Conservation (phyloP, 2,329 filamentous ascomycete species). For the Stylonectria norvegica region DNA sequence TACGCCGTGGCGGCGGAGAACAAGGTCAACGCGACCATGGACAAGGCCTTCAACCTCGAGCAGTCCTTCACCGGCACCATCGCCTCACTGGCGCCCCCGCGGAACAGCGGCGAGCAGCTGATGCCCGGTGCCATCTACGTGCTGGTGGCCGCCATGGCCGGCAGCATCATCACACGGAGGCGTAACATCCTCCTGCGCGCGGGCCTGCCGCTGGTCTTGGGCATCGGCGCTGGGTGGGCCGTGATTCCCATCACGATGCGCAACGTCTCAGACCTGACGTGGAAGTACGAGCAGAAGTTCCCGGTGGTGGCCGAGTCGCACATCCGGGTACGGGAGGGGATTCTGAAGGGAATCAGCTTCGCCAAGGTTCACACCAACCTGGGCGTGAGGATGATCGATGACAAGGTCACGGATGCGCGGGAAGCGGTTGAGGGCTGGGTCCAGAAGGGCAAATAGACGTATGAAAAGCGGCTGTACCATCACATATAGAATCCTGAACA, state of each 20-base stretch:
- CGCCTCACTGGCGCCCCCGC: constrained; percentile 80
- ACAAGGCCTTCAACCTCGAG: constrained; percentile 79
- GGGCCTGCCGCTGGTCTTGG: constrained; percentile 72
- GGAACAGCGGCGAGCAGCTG: constrained; percentile 81
- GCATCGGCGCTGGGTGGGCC: constrained; percentile 76
- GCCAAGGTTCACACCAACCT: constrained; percentile 71
- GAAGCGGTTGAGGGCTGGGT: constrained; percentile 85
- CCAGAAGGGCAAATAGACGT: constrained; percentile 72
- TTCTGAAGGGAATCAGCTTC: constrained; percentile 67
- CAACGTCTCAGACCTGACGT: constrained; percentile 81
- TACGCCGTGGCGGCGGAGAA: constrained; percentile 74
- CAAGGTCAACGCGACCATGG: constrained; percentile 77
- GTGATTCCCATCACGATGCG: constrained; percentile 85
- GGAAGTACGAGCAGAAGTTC: constrained; percentile 89
- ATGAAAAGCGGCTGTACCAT: constrained; percentile 35
- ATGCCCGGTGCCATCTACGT: constrained; percentile 91
- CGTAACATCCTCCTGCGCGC: constrained; percentile 79
- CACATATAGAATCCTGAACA: constrained; percentile 33
- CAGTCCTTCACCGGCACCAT: constrained; percentile 86
- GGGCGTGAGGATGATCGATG: constrained; percentile 69
- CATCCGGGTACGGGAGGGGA: constrained; percentile 63
- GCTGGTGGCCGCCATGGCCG: constrained; percentile 90
- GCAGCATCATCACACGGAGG: constrained; percentile 85
- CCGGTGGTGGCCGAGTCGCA: constrained; percentile 82
- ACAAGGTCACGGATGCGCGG: constrained; percentile 72